Evolutionary conservation across 352 stramenopile species (phyloP), one percentile per base, ranked within the genome.

Genomic region (Nothophytophthora sp.): DNA sequence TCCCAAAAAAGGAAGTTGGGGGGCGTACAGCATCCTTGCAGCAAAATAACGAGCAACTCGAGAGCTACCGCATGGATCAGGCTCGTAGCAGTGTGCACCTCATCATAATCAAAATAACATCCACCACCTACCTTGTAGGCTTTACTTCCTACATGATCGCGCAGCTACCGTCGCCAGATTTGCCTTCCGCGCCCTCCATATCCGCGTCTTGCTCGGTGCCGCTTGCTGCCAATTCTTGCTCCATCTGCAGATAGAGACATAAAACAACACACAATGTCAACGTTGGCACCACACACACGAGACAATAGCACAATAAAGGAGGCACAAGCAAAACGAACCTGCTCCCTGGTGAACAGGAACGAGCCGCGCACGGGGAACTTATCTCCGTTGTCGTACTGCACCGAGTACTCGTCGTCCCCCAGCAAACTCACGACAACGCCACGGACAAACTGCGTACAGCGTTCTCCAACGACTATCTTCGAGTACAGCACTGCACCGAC

Each of bases 301-400:
- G 24, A n/a, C 2, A 6, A n/a, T n/a, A n/a, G n/a, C n/a, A n/a
- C n/a, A n/a, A n/a, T n/a, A 33, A 19, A 7, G 33, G 27, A 18
- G 25, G 15, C 32, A 25, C 37, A 39, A 8, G 28, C 16, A 8
- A 5, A 8, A 51, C 66, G 42, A 56, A 87, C 76, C 70, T 81
- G 34, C 18, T 79, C 62, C 32, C 76, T 50, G 0, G 70, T 87
- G 20, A 80, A 77, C 15, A 87, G 52, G 20, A 60, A 81, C n/a
- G 58, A 63, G 19, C 52, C 48, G 7, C 33, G 27, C 4, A 81
- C 67, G 3, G 68, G 69, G 29, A 73, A 86, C 28, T 76, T 68
- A 48, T 88, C 70, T 5, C 73, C 73, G 38, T 83, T 76, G 32
- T 88, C 73, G 43, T 84, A 88, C 28, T 73, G 59, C 33, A 88